These are phyloP conservation scores for Lactifluus rugatus DNA, from an alignment of 768 basidiomycete genomes.

Conservation along the genomic window DNA sequence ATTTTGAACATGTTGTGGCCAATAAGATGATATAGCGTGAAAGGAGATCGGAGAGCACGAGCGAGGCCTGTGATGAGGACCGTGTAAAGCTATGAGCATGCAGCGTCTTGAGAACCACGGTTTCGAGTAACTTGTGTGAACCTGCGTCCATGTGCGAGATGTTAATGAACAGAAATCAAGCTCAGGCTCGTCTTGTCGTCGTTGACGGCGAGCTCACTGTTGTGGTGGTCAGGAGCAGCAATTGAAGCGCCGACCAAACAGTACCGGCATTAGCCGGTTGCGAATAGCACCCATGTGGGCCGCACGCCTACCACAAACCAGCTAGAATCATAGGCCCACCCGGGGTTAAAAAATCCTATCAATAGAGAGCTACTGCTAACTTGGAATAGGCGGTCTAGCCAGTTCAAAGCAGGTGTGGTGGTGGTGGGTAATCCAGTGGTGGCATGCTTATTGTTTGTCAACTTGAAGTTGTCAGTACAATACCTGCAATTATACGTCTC, in stretches of 20 bases:
- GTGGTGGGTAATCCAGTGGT: too few species aligned
- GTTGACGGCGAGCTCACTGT: constrained; percentile 17
- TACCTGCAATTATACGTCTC: too few species aligned
- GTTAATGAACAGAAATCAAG: background rate
- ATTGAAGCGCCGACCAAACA: constrained; percentile 19
- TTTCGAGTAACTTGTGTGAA: constrained; percentile 53
- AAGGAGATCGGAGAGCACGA: constrained; percentile 65
- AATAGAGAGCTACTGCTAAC: too few species aligned
- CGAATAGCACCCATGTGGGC: background rate
- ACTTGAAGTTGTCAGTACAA: too few species aligned
- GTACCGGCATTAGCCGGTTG: constrained; percentile 7
- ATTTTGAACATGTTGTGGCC: constrained; percentile 56
- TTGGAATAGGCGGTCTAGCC: too few species aligned
- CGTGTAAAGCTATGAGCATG: constrained; percentile 73
- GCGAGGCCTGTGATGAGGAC: constrained; percentile 61
- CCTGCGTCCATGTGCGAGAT: constrained; percentile 39
- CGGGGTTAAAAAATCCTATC: too few species aligned
- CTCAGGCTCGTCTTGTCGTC: constrained; percentile 15
- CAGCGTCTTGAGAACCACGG: constrained; percentile 56
- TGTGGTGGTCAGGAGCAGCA: constrained; percentile 21
- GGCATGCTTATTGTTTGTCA: too few species aligned
- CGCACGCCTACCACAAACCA: too few species aligned
- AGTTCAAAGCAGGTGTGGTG: too few species aligned
- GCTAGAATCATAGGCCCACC: too few species aligned
- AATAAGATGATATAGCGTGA: constrained; percentile 63